Base-by-base conservation (phyloP, 176 grass and related monocot genomes). In the Zoysia pacifica region DNA sequence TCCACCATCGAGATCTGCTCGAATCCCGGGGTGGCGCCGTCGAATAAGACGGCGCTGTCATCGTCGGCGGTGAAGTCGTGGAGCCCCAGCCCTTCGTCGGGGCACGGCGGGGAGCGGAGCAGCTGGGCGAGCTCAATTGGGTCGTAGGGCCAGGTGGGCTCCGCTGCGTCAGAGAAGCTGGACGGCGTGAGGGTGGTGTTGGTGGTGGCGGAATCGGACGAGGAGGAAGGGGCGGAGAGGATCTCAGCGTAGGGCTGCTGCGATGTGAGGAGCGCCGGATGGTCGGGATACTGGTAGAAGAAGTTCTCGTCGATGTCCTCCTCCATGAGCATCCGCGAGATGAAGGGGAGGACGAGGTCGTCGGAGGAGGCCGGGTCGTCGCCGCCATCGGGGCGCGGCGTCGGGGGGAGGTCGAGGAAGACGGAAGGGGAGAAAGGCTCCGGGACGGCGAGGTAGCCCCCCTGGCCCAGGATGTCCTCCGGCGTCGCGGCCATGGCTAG, bases 241-340 rank as follows among this genome's bases (percentile, higher is more conserved):
- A 96, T 88, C 11, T 82, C 72, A 0, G 66, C 78, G 60, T 88
- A 90, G 0, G 80, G 87, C 65, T 86, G 54, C 82, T 90, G 85
- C 4, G 88, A 84, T 43, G 36, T 76, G 48, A 90, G 65, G 53
- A 92, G 73, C 18, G 86, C 81, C 2, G 87, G 87, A 19, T 82
- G 82, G 70, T 90, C 75, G 2, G 86, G 81, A 55, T 82, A 87
- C 51, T 86, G 87, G 82, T 85, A 88, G 73, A 85, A 82, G 74
- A 91, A 88, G n/a, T 86, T 88, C 16, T 91, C 88, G 53, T 86
- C 81, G 47, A 83, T 82, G 79, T 97, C 86, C 20, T 97, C 93
- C 79, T 97, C 93, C 90, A 93, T 90, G 68, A 97, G 85, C 85
- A 97, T 86, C 48, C 56, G 77, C 6, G 87, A 73, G 37, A 97